Evolutionary conservation across 208 protist genomes (phyloP).

Genomic region (Trypanosoma rangeli): DNA sequence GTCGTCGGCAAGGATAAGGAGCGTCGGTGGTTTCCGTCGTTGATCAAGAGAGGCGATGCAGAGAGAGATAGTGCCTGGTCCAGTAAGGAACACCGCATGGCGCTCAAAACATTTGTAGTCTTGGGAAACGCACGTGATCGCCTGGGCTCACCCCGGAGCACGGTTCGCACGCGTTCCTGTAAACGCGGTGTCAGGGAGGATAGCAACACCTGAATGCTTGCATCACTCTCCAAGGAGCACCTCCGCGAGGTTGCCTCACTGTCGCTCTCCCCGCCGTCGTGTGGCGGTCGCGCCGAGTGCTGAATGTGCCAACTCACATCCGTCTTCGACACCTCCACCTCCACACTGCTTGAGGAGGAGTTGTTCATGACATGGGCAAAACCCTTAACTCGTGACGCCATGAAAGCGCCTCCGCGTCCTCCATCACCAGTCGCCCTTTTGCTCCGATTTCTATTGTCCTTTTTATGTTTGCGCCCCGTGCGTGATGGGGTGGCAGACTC

Average conservation of each 20-base stretch:
- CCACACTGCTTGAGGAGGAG: slow-evolving; percentile 28
- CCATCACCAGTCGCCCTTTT: background rate
- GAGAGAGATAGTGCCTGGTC: background rate
- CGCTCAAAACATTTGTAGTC: slow-evolving; percentile 16
- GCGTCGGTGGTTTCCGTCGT: background rate
- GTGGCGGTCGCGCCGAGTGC: background rate
- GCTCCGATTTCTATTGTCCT: background rate
- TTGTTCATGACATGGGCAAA: slow-evolving; percentile 18
- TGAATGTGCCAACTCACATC: slow-evolving; percentile 59
- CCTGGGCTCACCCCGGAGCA: slow-evolving; percentile 2
- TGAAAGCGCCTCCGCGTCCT: slow-evolving; percentile 29
- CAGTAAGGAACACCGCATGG: slow-evolving; percentile 9
- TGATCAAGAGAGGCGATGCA: background rate
- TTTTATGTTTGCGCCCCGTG: background rate
- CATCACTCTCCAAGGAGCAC: slow-evolving; percentile 12
- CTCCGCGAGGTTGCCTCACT: background rate
- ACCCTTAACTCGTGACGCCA: slow-evolving; percentile 27
- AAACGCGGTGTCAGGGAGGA: slow-evolving; percentile 11
- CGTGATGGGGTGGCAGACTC: background rate
- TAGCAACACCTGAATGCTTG: slow-evolving; percentile 21
- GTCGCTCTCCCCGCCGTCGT: background rate
- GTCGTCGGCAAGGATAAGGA: background rate
- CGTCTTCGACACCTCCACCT: slow-evolving; percentile 65
- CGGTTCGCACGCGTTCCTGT: slow-evolving; percentile 23
- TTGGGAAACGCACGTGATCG: slow-evolving; percentile 18